Conservation (phyloP, 2,329 filamentous ascomycete genomes). For the Pyrenophora seminiperda region DNA sequence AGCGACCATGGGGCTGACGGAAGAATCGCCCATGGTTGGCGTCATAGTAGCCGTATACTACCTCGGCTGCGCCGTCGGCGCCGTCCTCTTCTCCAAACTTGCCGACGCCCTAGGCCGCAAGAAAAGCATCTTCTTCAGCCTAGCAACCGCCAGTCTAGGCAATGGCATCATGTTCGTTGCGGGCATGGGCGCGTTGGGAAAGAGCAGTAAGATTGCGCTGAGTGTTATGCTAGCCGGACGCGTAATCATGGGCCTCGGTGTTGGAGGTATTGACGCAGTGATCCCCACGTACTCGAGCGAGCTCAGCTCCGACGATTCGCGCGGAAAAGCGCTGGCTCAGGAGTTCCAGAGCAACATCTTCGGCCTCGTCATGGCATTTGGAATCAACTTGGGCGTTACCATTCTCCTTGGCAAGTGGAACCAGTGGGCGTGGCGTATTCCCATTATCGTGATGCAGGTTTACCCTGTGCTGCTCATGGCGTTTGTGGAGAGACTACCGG, state of each 20-base stretch:
- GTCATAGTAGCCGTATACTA: constrained; percentile 67
- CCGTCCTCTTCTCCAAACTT: constrained; percentile 61
- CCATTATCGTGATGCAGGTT: constrained; percentile 65
- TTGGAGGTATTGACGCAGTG: constrained; percentile 65
- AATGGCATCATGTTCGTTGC: constrained; percentile 66
- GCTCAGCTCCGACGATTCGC: constrained; percentile 60
- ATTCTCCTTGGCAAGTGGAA: constrained; percentile 59
- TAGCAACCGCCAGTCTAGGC: constrained; percentile 60
- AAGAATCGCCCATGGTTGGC: constrained; percentile 60
- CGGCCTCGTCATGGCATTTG: constrained; percentile 65
- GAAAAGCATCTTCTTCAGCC: constrained; percentile 60
- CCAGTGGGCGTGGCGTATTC: constrained; percentile 67
- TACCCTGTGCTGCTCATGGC: constrained; percentile 61
- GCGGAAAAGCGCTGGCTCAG: constrained; percentile 64
- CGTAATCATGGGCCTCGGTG: constrained; percentile 61
- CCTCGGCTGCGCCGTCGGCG: constrained; percentile 63
- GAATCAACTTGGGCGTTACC: constrained; percentile 62
- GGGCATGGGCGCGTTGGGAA: constrained; percentile 53
- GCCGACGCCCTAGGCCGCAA: constrained; percentile 62
- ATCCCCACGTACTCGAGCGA: constrained; percentile 66
- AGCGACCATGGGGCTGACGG: constrained; percentile 60
- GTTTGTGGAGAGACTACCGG: constrained; percentile 60
- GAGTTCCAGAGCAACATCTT: constrained; percentile 70
- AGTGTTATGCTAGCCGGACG: constrained; percentile 58
- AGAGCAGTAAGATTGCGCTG: constrained; percentile 43